Percentiles rank a stretch among this genome's conserved stretches.
These are phyloP conservation scores for Inga oerstediana DNA, from an alignment of 306 rosid species.

Conservation along the genomic window DNA sequence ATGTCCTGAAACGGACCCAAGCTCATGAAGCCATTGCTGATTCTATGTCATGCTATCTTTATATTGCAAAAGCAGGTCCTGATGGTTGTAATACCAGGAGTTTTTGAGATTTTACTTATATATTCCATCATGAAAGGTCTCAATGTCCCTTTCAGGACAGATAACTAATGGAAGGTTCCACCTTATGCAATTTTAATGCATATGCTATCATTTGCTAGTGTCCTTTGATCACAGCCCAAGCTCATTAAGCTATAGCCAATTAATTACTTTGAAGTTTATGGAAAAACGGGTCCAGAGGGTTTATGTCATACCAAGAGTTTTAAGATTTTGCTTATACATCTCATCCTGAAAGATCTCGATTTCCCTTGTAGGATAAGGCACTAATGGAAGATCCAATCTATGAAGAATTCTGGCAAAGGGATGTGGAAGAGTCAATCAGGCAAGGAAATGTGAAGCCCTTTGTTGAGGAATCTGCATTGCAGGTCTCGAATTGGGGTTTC, in stretches of 20 bases:
- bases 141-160: slow-evolving; percentile 58
- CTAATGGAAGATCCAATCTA: slow-evolving; percentile 88
- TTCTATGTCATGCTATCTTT: not conserved
- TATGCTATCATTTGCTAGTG: not conserved
- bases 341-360: slow-evolving; percentile 26
- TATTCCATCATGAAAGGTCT: slow-evolving; percentile 23
- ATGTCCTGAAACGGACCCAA: not conserved
- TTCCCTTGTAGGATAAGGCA: slow-evolving; percentile 74
- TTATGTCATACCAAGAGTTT: slow-evolving; percentile 7
- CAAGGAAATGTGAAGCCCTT: slow-evolving; percentile 78
- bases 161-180: slow-evolving; percentile 85
- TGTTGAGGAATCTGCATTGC: slow-evolving; percentile 88
- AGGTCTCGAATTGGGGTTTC: slow-evolving; percentile 96
- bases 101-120: slow-evolving; percentile 11
- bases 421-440: slow-evolving; percentile 93
- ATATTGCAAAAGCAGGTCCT: slow-evolving; percentile 23
- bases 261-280: not conserved
- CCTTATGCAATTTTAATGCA: not conserved
- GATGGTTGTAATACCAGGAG: slow-evolving; percentile 6
- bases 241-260: not conserved
- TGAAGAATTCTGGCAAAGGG: slow-evolving; percentile 99
- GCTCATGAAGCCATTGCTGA: slow-evolving; percentile 11
- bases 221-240: not conserved
- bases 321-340: slow-evolving; percentile 11
- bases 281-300: not conserved